Evolutionary conservation across 2,329 filamentous ascomycete genomes (phyloP).

Genomic region (Lachnellula suecica): DNA sequence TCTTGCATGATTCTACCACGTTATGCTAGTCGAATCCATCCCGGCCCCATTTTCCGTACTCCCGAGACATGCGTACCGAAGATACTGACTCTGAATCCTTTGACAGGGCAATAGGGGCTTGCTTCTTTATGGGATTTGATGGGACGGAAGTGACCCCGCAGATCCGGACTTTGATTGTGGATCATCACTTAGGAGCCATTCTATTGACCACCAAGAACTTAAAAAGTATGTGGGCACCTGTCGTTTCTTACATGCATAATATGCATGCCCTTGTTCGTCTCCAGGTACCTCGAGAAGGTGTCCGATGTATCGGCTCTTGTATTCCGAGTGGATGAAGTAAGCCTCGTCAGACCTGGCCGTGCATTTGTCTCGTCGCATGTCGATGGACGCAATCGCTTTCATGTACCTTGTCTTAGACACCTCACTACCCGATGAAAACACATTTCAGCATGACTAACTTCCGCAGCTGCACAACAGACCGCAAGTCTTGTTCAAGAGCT

Average conservation of each 20-base stretch:
- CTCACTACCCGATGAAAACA: background rate
- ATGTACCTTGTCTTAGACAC: background rate
- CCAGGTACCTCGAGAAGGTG: too few relatives aligned
- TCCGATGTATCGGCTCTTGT: background rate
- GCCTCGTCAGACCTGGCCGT: background rate
- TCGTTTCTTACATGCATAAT: background rate
- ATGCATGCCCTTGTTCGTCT: background rate
- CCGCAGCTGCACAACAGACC: conserved; percentile 82
- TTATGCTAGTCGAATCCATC: background rate
- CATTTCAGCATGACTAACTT: conserved; percentile 16
- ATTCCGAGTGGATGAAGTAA: background rate
- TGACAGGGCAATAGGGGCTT: conserved; percentile 16
- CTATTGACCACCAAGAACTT: conserved; percentile 81
- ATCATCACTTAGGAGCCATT: conserved; percentile 86
- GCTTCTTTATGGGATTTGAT: conserved; percentile 62
- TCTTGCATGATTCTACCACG: background rate
- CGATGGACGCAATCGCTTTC: background rate
- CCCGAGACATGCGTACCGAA: background rate
- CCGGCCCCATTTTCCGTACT: background rate
- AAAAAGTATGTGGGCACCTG: conserved; percentile 58
- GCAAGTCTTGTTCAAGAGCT: conserved; percentile 86
- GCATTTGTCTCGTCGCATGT: background rate
- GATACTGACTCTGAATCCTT: conserved; percentile 1
- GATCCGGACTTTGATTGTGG: conserved; percentile 76
- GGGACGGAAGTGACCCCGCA: conserved; percentile 81